A percentile compares a stretch with the other conserved stretches of the same genome.
Evolutionary conservation across 2,329 filamentous ascomycete genomes (phyloP).

Genomic region (Cladobotryum mycophilum): DNA sequence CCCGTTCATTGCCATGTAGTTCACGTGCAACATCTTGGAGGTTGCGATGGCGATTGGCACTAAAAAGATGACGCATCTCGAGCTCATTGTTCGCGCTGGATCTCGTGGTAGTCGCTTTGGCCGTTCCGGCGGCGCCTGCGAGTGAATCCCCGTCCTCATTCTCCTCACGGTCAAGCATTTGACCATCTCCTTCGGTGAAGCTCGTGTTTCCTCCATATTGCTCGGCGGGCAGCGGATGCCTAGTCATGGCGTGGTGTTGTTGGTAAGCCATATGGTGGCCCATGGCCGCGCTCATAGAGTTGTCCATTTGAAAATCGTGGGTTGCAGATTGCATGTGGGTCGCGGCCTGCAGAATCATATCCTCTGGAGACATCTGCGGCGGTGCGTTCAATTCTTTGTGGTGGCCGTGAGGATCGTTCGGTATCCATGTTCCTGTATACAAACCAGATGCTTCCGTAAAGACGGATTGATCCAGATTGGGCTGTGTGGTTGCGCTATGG

Average conservation of each 20-base stretch:
- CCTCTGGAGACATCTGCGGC: slow-evolving; percentile 49
- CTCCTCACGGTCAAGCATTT: slow-evolving; percentile 55
- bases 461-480: slow-evolving; percentile 41
- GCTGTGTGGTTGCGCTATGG: slow-evolving; percentile 47
- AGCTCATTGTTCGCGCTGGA: slow-evolving; percentile 75
- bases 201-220: slow-evolving; percentile 46
- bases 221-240: slow-evolving; percentile 50
- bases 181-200: slow-evolving; percentile 52
- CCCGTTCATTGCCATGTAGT: slow-evolving; percentile 71
- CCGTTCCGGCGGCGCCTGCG: slow-evolving; percentile 36
- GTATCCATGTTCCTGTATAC: slow-evolving; percentile 46
- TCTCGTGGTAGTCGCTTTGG: slow-evolving; percentile 54
- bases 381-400: slow-evolving; percentile 37
- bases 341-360: slow-evolving; percentile 53
- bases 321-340: slow-evolving; percentile 48
- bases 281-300: slow-evolving; percentile 39
- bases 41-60: slow-evolving; percentile 59
- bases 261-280: slow-evolving; percentile 38
- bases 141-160: slow-evolving; percentile 52
- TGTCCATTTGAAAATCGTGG: slow-evolving; percentile 45
- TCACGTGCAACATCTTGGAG: slow-evolving; percentile 69
- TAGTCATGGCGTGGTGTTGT: slow-evolving; percentile 33
- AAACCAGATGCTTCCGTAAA: slow-evolving; percentile 38
- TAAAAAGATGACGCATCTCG: slow-evolving; percentile 70
- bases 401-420: slow-evolving; percentile 39